phyloP scores from a whole-genome alignment of 352 stramenopile genomes.

The Phytophthora pluvialis region DNA sequence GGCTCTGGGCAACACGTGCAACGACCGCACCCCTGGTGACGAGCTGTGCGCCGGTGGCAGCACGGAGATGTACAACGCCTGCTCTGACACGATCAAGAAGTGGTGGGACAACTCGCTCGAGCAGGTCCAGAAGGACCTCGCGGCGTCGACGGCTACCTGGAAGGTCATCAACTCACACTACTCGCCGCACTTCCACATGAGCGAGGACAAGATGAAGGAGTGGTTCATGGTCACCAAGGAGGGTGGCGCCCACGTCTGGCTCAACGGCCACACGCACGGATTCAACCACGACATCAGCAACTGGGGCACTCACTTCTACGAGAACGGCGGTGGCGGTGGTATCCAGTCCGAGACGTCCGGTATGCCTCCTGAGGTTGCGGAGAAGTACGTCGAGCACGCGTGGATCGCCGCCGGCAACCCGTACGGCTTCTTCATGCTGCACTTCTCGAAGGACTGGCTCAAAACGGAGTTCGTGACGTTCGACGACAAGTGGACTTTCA shows the following conservation, averaged over 20 bases:
- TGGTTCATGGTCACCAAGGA: conserved; percentile 89
- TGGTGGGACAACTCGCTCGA: conserved; percentile 82
- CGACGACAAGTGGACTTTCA: conserved; percentile 82
- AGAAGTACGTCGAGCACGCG: conserved; percentile 82
- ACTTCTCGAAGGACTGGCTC: conserved; percentile 88
- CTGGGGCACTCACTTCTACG: conserved; percentile 89
- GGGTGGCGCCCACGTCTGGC: conserved; percentile 74
- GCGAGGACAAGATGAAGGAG: conserved; percentile 87
- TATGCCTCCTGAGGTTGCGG: conserved; percentile 65
- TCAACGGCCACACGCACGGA: conserved; percentile 88
- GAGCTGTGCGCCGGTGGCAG: conserved; percentile 75
- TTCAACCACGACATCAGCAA: conserved; percentile 89
- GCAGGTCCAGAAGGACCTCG: conserved; percentile 75
- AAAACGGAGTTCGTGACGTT: conserved; percentile 88
- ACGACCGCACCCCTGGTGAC: conserved; percentile 65
- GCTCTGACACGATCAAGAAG: conserved; percentile 70
- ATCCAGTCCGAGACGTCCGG: conserved; percentile 89
- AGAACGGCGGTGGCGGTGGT: conserved; percentile 86
- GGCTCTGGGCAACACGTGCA: conserved; percentile 72
- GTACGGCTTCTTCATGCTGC: conserved; percentile 88
- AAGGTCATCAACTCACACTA: conserved; percentile 93
- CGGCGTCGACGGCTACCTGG: conserved; percentile 76
- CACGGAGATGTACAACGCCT: conserved; percentile 80
- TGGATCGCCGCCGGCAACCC: conserved; percentile 84
- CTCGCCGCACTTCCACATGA: conserved; percentile 91